Evolutionary conservation across 148 eudicot species (phyloP).

Genomic region (Rhododendron ferrugineum): DNA sequence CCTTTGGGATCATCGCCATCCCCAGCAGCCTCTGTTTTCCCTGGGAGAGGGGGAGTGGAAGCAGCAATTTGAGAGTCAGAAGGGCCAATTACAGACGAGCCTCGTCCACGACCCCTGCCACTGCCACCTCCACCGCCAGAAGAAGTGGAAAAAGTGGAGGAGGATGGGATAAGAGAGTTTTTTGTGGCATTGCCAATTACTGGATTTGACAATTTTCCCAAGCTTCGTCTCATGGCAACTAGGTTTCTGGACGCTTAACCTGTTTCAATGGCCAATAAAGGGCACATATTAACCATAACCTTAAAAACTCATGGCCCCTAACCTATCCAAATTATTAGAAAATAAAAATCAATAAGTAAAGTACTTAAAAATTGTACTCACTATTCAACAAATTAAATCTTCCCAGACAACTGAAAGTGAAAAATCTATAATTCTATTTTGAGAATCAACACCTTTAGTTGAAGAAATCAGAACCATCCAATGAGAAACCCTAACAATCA

Average conservation of each 20-base stretch:
- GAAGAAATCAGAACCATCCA: no score
- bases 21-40: conserved; percentile 10
- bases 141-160: conserved; percentile 45
- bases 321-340: background rate
- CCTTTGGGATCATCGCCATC: background rate
- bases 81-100: conserved; percentile 10
- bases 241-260: background rate
- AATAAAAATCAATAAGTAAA: background rate
- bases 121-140: conserved; percentile 48
- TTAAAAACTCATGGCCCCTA: background rate
- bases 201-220: conserved; percentile 22
- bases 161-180: conserved; percentile 16
- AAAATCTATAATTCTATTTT: background rate
- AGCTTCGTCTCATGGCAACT: conserved; percentile 32
- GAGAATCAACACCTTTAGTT: background rate
- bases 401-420: background rate
- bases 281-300: background rate
- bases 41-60: conserved; percentile 7
- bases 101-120: conserved; percentile 54
- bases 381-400: background rate
- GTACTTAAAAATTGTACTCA: background rate
- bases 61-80: conserved; percentile 21
- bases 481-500: no score
- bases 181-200: conserved; percentile 16
- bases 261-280: background rate